These are phyloP conservation scores for Fraxinus americana DNA, from an alignment of 257 asterid species.

Conservation along the genomic window DNA sequence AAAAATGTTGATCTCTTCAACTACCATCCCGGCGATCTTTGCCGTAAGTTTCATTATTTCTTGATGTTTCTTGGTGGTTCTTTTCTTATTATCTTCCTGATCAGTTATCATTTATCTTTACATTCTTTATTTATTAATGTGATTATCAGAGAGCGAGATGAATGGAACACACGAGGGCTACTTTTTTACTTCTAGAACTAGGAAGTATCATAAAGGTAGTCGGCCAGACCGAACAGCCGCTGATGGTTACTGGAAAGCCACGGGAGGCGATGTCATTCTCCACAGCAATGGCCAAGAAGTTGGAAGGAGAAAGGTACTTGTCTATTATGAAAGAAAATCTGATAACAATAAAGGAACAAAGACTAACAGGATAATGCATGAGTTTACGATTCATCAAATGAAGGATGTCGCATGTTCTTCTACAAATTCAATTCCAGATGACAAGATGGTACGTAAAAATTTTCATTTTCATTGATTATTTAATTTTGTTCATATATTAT, in stretches of 20 bases:
- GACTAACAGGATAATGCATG: slow-evolving; percentile 9
- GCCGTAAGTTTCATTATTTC: background rate
- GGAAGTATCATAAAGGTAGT: background rate
- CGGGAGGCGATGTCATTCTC: background rate
- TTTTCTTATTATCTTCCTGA: too few relatives aligned
- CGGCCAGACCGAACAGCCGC: background rate
- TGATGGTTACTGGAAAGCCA: slow-evolving; percentile 5
- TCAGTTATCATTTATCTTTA: too few relatives aligned
- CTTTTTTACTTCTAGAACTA: background rate
- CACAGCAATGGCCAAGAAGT: background rate
- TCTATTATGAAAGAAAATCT: too few relatives aligned
- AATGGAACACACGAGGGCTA: background rate
- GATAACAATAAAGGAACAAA: background rate
- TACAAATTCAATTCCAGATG: background rate
- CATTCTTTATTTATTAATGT: too few relatives aligned
- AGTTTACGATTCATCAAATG: background rate
- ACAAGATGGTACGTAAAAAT: background rate
- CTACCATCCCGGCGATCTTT: background rate
- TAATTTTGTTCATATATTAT: too few relatives aligned
- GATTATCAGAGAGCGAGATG: too few relatives aligned
- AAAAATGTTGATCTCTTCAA: too few relatives aligned
- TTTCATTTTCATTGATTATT: too few relatives aligned
- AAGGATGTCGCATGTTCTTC: background rate
- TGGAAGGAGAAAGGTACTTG: background rate
- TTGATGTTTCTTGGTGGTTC: background rate